Base-by-base conservation (phyloP, 805 yeast genomes). In the Candida nitratophila region DNA sequence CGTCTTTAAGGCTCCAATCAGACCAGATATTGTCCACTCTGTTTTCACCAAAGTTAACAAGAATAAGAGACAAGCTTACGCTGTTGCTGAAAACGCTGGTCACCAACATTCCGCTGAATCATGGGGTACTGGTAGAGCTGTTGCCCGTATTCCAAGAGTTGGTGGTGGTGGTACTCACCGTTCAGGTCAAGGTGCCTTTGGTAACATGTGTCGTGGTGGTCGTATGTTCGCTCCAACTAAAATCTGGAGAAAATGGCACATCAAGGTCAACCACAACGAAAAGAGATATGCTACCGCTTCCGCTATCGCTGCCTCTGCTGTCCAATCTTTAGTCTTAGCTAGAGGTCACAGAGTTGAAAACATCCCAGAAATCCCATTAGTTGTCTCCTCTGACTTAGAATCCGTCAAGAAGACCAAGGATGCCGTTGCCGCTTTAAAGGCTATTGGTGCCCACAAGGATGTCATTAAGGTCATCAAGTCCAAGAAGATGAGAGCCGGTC, bases 51-150 rank as follows among this genome's bases (percentile, higher is more conserved):
- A 90, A 71, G 88, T 93, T 65, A 90, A 90, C 95, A 93, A 93
- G 93, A 93, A 93, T 96, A 91, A 91, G 89, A 89, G 99, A 79
- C 99, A 93, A 80, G 97, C 99, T 75, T 93, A 93, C 85, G 96
- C 99, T 71, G 99, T 93, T 64, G 84, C 98, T 64, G 89, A 83
- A 72, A 86, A 89, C 79, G 99, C 99, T 69, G 99, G 99, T 80
- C 96, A 88, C 84, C 98, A 93, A 81, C 90, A 97, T 76, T 91
- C 98, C 55, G 99, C 99, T 73, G 97, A 89, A 79, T 93, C 99
- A 56, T 93, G 99, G 99, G 99, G 99, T 89, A 93, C 99, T 65
- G 99, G 99, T 83, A 90, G 99, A 82, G 99, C 99, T 77, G 96
- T 93, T 70, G 98, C 99, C 79, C 91, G 99, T 83, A 91, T 93